A percentile compares a stretch with the other conserved stretches of the same genome.
phyloP scores from a whole-genome alignment of 192 early-diverging fungal species.

The Thamnidium elegans region DNA sequence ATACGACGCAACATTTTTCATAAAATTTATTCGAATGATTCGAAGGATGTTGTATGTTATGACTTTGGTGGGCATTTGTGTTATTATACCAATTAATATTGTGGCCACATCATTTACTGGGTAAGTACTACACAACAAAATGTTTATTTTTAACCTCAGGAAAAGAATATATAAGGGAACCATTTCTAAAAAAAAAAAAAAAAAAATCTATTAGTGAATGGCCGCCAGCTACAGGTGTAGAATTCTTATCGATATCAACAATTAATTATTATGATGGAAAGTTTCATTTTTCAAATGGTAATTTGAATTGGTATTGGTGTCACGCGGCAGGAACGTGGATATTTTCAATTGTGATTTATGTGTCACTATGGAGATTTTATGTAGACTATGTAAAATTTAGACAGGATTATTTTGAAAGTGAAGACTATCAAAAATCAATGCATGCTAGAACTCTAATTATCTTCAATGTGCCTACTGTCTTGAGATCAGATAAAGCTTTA shows the following conservation, averaged over 20 bases:
- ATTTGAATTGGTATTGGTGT: conserved; percentile 58
- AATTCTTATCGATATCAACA: conserved; percentile 28
- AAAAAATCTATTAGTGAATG: conserved; percentile 6
- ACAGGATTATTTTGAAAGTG: conserved; percentile 57
- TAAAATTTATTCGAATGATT: conserved; percentile 62
- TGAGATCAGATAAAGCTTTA: conserved; percentile 58
- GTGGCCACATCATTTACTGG: conserved; percentile 42
- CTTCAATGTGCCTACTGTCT: conserved; percentile 53
- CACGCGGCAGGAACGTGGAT: conserved; percentile 58
- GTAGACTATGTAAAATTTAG: conserved; percentile 47
- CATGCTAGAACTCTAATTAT: conserved; percentile 69
- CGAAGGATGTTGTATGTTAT: conserved; percentile 57
- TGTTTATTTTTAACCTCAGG: not conserved
- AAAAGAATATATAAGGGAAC: not conserved
- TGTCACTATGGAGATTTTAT: conserved; percentile 52
- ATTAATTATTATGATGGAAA: conserved; percentile 26
- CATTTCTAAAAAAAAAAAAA: not conserved
- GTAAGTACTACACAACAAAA: conserved; percentile 31
- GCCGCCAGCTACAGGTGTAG: conserved; percentile 23
- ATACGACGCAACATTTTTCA: conserved; percentile 68
- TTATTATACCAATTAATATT: conserved; percentile 65
- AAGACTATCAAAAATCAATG: conserved; percentile 57
- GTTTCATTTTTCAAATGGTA: conserved; percentile 14
- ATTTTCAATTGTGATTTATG: conserved; percentile 54
- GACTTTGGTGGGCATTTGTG: conserved; percentile 54